Base-by-base conservation (phyloP, 2,329 filamentous ascomycete species). In the Aureobasidium lini region DNA sequence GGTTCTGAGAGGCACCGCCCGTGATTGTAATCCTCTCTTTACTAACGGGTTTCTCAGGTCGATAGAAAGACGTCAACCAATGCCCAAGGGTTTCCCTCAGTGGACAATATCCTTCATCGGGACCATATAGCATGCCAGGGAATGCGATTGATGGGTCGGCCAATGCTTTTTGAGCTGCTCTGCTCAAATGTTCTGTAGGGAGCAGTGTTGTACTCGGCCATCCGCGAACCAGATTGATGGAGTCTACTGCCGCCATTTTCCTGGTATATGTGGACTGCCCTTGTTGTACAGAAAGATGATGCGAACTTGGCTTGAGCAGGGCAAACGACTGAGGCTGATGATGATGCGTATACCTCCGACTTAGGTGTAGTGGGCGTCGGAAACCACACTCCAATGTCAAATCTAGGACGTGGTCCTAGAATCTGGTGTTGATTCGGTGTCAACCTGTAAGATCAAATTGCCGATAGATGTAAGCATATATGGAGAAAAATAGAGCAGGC, bases 1-100 rank as follows among this genome's bases (percentile, higher is more conserved):
- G 72, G 69, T 86, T 91, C 77, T 95, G 91, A 64, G 85, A 89
- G 3, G 92, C 92, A 15, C 92, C 92, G 46, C 91, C 90, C 0
- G 89, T 89, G 69, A 96, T 86, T 69, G 86, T 88, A 57, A 96
- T 86, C 34, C 89, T 81, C 2, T 83, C 78, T 4, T 79, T 68
- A 13, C 73, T 67, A 46, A 85, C 75, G 2, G 74, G 70, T 3
- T 72, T 65, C 8, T 64, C 49, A 2, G 76, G 75, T 32, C 70
- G 63, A 69, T 90, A 93, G 66, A 86, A 86, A 0, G 68, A 65
- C 1, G 78, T 80, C 42, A 96, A 77, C 88, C 89, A 96, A 40
- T 73, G 69, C 3, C 89, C 86, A 36, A 96, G 74, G 42, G 83
- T 80, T 62, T 83, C 77, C 13, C 90, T 81, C 39, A 94, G 77